phyloP scores from a whole-genome alignment of 106 monocot species.

The Dactylorhiza incarnata region DNA sequence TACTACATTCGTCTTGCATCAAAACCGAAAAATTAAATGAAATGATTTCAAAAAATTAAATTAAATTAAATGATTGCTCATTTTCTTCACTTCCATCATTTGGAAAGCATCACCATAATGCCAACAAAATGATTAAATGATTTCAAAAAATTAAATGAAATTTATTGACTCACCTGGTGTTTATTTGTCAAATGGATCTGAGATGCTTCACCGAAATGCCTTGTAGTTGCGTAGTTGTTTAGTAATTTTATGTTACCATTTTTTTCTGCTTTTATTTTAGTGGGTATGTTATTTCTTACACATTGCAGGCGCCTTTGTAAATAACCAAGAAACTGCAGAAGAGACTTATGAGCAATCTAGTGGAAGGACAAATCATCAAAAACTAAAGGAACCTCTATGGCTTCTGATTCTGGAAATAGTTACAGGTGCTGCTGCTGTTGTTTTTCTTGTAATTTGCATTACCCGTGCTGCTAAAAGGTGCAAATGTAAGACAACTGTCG shows the following conservation, averaged over 20 bases:
- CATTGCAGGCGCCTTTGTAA: conserved; percentile 17
- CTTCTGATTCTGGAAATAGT: conserved; percentile 72
- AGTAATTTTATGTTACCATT: background rate
- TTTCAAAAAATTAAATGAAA: too few relatives aligned
- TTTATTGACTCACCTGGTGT: too few relatives aligned
- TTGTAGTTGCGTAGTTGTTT: background rate
- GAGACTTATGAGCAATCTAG: conserved; percentile 5
- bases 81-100: too few relatives aligned
- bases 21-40: too few relatives aligned
- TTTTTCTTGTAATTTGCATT: conserved; percentile 30
- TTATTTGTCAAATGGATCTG: background rate
- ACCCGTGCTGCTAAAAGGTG: conserved; percentile 24
- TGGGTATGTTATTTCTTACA: background rate
- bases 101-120: too few relatives aligned
- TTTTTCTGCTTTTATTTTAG: background rate
- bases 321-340: conserved; percentile 5
- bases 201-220: background rate
- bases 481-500: conserved; percentile 27
- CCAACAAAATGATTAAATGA: too few relatives aligned
- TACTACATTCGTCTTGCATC: too few relatives aligned
- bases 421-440: conserved; percentile 31
- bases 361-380: conserved; percentile 18
- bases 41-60: too few relatives aligned
- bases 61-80: too few relatives aligned
- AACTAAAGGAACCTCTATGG: conserved; percentile 55